Conservation (phyloP, 768 basidiomycete species). For the Leccinum truebloodii region DNA sequence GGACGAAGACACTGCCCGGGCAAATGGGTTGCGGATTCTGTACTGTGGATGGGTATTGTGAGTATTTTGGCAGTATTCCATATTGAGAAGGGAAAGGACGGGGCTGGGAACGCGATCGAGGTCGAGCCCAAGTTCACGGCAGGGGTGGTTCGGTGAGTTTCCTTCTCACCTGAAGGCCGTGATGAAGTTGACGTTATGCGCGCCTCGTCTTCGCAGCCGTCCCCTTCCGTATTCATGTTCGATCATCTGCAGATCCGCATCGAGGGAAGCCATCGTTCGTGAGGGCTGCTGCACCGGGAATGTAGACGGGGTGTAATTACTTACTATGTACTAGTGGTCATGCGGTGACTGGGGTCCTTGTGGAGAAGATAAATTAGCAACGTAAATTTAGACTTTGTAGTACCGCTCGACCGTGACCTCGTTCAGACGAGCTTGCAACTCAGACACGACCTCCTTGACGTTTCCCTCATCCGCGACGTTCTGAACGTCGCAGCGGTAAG, state of each 20-base stretch:
- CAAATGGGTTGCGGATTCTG: slow-evolving; percentile 33
- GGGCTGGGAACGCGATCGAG: slow-evolving; percentile 24
- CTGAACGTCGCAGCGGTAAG: slow-evolving; percentile 11
- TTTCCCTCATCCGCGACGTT: slow-evolving; percentile 11
- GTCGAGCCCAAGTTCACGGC: slow-evolving; percentile 32
- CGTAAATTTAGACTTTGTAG: slow-evolving; percentile 19
- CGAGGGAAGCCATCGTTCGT: slow-evolving; percentile 22
- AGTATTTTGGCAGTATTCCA: slow-evolving; percentile 28
- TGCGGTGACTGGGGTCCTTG: slow-evolving; percentile 24
- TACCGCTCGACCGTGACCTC: not conserved
- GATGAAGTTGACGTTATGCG: slow-evolving; percentile 14
- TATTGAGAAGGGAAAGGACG: slow-evolving; percentile 25
- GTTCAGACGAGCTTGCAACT: slow-evolving; percentile 4
- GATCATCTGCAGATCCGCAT: slow-evolving; percentile 30
- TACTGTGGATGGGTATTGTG: slow-evolving; percentile 34
- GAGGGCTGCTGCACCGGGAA: slow-evolving; percentile 4
- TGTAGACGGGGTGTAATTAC: not conserved
- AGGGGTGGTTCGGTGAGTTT: slow-evolving; percentile 35
- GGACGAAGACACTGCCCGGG: slow-evolving; percentile 34
- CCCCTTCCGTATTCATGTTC: slow-evolving; percentile 34
- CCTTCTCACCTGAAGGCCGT: slow-evolving; percentile 3
- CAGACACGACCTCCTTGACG: slow-evolving; percentile 20
- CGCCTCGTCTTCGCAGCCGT: slow-evolving; percentile 23
- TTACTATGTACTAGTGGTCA: slow-evolving; percentile 1
- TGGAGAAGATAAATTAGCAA: slow-evolving; percentile 20